Percentiles rank a stretch among this genome's conserved stretches.
Conservation (phyloP, 257 asterid genomes). For the Ballota nigra region DNA sequence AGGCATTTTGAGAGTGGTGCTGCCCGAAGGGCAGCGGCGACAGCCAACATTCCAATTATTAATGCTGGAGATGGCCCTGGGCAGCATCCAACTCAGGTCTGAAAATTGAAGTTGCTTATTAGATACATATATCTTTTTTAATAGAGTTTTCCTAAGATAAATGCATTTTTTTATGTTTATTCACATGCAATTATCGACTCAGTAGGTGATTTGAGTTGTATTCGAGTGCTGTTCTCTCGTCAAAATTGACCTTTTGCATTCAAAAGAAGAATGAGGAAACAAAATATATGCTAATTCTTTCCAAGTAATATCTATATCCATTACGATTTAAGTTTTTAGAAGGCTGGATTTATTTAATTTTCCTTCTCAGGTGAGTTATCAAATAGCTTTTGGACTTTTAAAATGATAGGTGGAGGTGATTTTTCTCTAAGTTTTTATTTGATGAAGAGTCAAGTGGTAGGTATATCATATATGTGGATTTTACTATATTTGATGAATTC, state of each 20-base stretch:
- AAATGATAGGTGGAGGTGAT: background rate
- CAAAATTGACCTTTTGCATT: background rate
- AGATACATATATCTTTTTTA: background rate
- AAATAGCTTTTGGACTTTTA: background rate
- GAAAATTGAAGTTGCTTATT: background rate
- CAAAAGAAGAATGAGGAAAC: background rate
- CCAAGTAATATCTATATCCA: background rate
- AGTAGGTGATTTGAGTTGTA: background rate
- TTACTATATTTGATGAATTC: background rate
- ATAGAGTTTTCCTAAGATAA: background rate
- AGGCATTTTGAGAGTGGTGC: conserved; percentile 99
- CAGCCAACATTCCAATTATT: conserved; percentile 78
- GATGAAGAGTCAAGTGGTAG: background rate
- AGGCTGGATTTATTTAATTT: conserved; percentile 8
- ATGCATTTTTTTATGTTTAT: background rate
- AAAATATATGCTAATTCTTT: background rate
- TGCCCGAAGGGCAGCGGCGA: conserved; percentile 80
- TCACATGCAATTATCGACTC: background rate
- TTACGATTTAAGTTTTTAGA: background rate
- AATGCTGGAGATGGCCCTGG: conserved; percentile 99
- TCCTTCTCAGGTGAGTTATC: background rate
- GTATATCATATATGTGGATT: background rate
- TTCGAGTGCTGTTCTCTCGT: background rate
- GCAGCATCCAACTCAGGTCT: conserved; percentile 96
- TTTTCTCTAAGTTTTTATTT: background rate